Evolutionary conservation across 2,329 filamentous ascomycete species (phyloP).

Genomic region (Albifimbria verrucaria): DNA sequence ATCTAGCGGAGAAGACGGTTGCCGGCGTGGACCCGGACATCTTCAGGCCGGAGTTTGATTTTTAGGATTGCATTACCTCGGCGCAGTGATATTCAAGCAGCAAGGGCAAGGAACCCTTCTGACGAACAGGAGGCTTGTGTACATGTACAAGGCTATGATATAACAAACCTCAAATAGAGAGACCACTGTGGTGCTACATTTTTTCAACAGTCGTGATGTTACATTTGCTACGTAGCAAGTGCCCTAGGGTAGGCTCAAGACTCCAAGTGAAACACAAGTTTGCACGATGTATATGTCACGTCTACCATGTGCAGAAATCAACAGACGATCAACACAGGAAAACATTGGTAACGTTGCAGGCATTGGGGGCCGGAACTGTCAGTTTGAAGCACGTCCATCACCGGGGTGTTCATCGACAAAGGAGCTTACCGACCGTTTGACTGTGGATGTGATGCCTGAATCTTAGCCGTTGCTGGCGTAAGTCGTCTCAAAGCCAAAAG

Average conservation of each 20-base stretch:
- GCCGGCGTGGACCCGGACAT: conserved; percentile 86
- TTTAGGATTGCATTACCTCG: conserved; percentile 37
- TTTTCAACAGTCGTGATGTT: neutral
- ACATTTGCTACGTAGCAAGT: neutral
- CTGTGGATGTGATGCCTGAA: no score
- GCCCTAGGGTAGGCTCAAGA: no score
- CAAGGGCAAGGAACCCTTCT: neutral
- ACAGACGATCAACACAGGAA: no score
- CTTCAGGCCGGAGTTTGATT: conserved; percentile 89
- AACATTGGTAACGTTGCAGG: no score
- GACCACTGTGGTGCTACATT: neutral
- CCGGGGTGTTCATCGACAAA: no score
- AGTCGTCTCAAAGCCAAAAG: neutral
- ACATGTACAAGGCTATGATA: neutral
- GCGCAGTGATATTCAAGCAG: neutral
- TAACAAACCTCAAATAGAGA: neutral
- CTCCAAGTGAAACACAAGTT: no score
- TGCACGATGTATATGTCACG: no score
- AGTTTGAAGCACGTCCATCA: no score
- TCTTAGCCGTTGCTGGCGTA: no score
- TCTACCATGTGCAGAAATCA: no score
- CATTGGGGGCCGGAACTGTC: no score
- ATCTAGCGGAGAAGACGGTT: conserved; percentile 83
- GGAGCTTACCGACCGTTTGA: no score
- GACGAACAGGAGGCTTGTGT: neutral